Percentiles rank a stretch among this genome's conserved stretches.
Evolutionary conservation across 257 asterid species (phyloP).

Genomic region (Solanum habrochaites): DNA sequence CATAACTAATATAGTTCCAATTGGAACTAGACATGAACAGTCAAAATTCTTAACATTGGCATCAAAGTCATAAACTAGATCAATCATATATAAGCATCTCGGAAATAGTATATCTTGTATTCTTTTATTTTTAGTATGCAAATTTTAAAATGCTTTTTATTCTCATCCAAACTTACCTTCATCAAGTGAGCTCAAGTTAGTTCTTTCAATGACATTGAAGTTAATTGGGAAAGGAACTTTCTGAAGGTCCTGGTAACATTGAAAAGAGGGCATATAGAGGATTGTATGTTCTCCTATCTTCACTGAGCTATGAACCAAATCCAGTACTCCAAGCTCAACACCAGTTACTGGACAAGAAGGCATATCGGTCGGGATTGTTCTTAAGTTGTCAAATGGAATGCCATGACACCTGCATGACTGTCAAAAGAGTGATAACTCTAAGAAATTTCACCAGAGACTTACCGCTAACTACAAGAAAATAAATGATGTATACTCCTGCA

Average conservation of each 20-base stretch:
- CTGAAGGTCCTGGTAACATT: slow-evolving; percentile 31
- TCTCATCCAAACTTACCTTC: slow-evolving; percentile 48
- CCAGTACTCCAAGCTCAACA: slow-evolving; percentile 38
- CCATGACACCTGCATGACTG: slow-evolving; percentile 97
- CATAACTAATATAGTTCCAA: background rate
- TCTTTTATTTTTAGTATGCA: background rate
- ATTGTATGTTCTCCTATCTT: slow-evolving; percentile 64
- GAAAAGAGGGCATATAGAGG: slow-evolving; percentile 83
- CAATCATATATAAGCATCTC: background rate
- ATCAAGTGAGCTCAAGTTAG: slow-evolving; percentile 52
- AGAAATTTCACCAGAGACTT: background rate
- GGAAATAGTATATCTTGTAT: background rate
- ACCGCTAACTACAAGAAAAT: background rate
- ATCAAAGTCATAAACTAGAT: background rate
- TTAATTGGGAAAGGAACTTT: slow-evolving; percentile 49
- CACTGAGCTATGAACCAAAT: slow-evolving; percentile 53
- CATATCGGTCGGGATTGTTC: slow-evolving; percentile 8
- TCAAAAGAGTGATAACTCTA: slow-evolving; percentile 11
- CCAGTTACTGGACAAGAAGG: slow-evolving; percentile 52
- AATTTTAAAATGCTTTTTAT: background rate
- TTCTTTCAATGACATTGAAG: slow-evolving; percentile 67
- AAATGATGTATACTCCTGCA: background rate
- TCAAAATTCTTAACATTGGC: background rate
- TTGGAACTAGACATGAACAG: slow-evolving; percentile 1
- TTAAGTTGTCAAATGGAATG: slow-evolving; percentile 45